These are phyloP conservation scores for Piper longum DNA, from an alignment of 164 flowering plant species.

Conservation along the genomic window DNA sequence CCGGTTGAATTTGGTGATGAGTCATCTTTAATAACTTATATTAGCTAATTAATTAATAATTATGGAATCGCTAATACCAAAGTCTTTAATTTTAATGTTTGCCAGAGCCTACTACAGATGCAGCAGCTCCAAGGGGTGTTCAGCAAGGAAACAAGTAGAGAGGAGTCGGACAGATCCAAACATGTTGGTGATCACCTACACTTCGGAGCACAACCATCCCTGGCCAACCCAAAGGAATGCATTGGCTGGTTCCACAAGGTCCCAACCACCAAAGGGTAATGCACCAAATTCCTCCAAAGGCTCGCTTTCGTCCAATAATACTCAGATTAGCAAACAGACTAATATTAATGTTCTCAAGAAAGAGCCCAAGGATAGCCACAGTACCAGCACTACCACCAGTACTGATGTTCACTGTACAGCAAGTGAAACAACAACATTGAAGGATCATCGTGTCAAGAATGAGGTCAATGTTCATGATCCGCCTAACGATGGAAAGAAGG, in stretches of 20 bases:
- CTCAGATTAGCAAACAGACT: neutral
- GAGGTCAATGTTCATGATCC: conserved; percentile 12
- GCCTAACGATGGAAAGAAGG: neutral
- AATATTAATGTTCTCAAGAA: conserved; percentile 20
- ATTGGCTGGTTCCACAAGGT: conserved; percentile 72
- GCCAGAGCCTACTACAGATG: conserved; percentile 85
- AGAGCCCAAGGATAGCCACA: conserved; percentile 21
- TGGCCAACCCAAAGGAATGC: conserved; percentile 96
- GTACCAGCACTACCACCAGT: conserved; percentile 1
- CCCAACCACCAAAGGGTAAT: conserved; percentile 37
- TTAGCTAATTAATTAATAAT: no score
- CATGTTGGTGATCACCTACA: conserved; percentile 87
- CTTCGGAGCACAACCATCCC: conserved; percentile 92
- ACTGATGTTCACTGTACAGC: neutral
- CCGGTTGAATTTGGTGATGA: neutral
- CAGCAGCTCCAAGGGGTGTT: conserved; percentile 89
- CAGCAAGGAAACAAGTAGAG: conserved; percentile 89
- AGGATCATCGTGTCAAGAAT: conserved; percentile 23
- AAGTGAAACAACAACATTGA: conserved; percentile 4
- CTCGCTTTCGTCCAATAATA: conserved; percentile 11
- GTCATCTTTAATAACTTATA: neutral
- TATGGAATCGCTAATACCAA: neutral
- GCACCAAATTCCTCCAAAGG: conserved; percentile 19
- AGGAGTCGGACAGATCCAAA: conserved; percentile 80
- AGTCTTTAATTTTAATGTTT: neutral